Evolutionary conservation across 2,329 filamentous ascomycete genomes (phyloP).

Genomic region (Alternaria triticina): DNA sequence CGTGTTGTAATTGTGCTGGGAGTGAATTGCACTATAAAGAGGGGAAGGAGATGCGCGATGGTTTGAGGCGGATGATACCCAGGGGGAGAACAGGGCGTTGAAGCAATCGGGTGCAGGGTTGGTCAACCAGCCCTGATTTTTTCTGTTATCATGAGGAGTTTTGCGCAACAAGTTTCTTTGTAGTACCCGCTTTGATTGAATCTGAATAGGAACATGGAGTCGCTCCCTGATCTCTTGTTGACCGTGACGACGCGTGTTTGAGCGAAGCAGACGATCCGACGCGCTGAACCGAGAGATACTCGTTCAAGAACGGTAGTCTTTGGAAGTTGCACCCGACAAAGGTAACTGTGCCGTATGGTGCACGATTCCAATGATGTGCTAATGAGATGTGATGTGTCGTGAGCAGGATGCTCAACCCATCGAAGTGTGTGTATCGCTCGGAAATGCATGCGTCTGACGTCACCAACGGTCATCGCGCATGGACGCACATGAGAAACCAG

Average conservation of each 20-base stretch:
- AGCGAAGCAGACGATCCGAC: not conserved
- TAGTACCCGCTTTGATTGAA: not conserved
- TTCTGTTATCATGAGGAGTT: not conserved
- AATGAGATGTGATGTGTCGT: not conserved
- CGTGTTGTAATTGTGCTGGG: not conserved
- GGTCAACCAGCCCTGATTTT: not conserved
- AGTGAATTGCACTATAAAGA: not conserved
- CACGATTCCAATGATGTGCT: not conserved
- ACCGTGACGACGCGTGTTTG: not conserved
- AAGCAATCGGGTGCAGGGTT: not conserved
- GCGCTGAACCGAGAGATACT: too few relatives aligned
- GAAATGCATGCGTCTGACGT: not conserved
- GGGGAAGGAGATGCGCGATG: not conserved
- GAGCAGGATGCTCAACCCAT: not conserved
- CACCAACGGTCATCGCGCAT: not conserved
- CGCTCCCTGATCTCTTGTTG: not conserved
- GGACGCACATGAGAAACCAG: not conserved
- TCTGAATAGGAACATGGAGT: not conserved
- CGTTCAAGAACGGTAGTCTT: not conserved
- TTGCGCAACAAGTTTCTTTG: not conserved
- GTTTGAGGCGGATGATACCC: constrained; percentile 15
- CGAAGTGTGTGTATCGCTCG: not conserved
- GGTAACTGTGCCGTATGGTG: not conserved
- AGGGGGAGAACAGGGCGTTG: not conserved
- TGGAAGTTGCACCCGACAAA: not conserved